A percentile compares a stretch with the other conserved stretches of the same genome.
Conservation (phyloP, 1,284 basidiomycete species). For the Fomitopsis schrenkii region DNA sequence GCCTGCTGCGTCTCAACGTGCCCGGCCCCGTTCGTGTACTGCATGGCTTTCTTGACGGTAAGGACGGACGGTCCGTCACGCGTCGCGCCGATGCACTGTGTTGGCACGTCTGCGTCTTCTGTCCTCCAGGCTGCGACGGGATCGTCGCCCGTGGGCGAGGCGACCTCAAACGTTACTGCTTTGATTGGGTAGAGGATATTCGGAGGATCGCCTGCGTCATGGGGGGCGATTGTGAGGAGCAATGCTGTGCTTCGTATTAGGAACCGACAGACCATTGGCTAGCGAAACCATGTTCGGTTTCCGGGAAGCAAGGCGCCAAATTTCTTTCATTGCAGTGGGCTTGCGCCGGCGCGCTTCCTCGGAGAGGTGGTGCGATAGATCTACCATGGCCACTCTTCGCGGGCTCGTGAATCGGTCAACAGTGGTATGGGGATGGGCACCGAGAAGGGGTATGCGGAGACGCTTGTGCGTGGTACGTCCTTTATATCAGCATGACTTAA, state of each 20-base stretch:
- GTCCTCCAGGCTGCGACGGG: slow-evolving; percentile 31
- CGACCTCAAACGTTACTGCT: slow-evolving; percentile 36
- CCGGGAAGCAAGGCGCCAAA: slow-evolving; percentile 32
- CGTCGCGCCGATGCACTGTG: slow-evolving; percentile 28
- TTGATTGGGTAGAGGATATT: slow-evolving; percentile 38
- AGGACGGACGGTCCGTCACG: slow-evolving; percentile 31
- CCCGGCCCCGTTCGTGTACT: slow-evolving; percentile 38
- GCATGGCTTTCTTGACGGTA: slow-evolving; percentile 34
- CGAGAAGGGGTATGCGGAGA: neutral
- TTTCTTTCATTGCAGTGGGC: slow-evolving; percentile 40
- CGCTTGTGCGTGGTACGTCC: neutral
- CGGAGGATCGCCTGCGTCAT: slow-evolving; percentile 36
- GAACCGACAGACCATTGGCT: slow-evolving; percentile 31
- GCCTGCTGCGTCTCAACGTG: slow-evolving; percentile 31
- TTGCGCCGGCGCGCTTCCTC: slow-evolving; percentile 29
- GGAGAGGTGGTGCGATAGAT: slow-evolving; percentile 36
- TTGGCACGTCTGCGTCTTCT: slow-evolving; percentile 22
- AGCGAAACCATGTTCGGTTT: slow-evolving; percentile 36
- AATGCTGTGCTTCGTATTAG: slow-evolving; percentile 2
- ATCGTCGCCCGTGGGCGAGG: slow-evolving; percentile 29
- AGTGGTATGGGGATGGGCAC: neutral
- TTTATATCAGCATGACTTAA: neutral
- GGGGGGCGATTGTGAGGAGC: neutral
- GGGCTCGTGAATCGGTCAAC: neutral
- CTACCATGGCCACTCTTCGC: slow-evolving; percentile 10